These are phyloP conservation scores for Apiotrichum montevideense DNA, from an alignment of 1,284 basidiomycete genomes.

Conservation along the genomic window DNA sequence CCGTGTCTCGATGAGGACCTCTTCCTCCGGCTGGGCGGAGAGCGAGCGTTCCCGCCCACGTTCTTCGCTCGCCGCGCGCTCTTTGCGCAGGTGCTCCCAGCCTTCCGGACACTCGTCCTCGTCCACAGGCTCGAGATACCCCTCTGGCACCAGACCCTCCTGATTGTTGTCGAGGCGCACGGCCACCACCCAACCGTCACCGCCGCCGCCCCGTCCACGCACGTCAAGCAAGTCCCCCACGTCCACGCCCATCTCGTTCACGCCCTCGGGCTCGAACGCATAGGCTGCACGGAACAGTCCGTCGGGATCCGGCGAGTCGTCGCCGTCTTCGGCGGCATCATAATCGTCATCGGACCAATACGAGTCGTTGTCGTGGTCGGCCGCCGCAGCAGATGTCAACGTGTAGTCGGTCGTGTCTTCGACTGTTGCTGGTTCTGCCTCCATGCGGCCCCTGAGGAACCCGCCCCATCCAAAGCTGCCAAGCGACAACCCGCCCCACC, in stretches of 20 bases:
- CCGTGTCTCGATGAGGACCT: not conserved
- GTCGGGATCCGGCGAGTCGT: conserved; percentile 22
- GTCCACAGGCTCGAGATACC: conserved; percentile 34
- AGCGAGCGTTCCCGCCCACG: not conserved
- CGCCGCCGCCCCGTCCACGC: conserved; percentile 35
- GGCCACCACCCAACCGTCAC: conserved; percentile 45
- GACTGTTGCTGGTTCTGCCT: not conserved
- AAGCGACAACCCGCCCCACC: conserved; percentile 18
- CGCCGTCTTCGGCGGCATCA: conserved; percentile 14
- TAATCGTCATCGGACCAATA: conserved; percentile 17
- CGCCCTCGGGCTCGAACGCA: conserved; percentile 39
- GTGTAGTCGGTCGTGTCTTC: conserved; percentile 1
- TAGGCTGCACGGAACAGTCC: conserved; percentile 40
- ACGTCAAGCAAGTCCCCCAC: conserved; percentile 42
- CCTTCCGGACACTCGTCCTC: conserved; percentile 13
- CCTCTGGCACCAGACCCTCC: conserved; percentile 44
- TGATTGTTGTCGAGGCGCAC: conserved; percentile 22
- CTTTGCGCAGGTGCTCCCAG: conserved; percentile 7
- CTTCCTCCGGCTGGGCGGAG: not conserved
- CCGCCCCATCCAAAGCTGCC: conserved; percentile 17
- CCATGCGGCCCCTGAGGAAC: conserved; percentile 11
- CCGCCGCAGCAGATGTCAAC: conserved; percentile 3
- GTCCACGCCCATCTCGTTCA: conserved; percentile 39
- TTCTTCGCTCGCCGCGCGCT: not conserved
- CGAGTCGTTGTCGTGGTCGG: conserved; percentile 13